A percentile compares a stretch with the other conserved stretches of the same genome.
Evolutionary conservation across 495 filamentous ascomycete genomes (phyloP).

Genomic region (Tuber brumale): DNA sequence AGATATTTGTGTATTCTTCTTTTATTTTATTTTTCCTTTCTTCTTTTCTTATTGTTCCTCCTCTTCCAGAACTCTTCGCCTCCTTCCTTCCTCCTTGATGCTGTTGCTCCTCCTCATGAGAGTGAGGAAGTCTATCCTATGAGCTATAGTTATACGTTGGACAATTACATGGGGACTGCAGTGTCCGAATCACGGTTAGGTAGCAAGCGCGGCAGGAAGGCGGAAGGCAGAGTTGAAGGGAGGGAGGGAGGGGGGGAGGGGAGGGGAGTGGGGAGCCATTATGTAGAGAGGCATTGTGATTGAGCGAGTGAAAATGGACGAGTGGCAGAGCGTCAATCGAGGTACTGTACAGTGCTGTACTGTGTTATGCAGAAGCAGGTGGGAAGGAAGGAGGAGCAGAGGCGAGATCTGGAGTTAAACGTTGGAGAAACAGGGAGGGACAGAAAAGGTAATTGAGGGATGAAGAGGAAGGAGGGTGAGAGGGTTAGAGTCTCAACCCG

Average conservation of each 20-base stretch:
- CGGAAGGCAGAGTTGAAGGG: background rate
- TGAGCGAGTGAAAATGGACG: background rate
- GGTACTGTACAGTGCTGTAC: background rate
- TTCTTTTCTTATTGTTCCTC: background rate
- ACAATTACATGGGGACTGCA: background rate
- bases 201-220: conserved; percentile 1
- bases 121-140: background rate
- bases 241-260: background rate
- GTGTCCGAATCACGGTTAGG: background rate
- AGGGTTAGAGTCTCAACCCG: background rate
- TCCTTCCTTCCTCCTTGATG: background rate
- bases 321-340: background rate
- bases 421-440: background rate
- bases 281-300: background rate
- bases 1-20: background rate
- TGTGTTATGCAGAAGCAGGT: background rate
- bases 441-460: background rate
- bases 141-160: background rate
- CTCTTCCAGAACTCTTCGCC: background rate
- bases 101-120: background rate
- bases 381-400: background rate
- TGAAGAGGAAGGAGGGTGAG: background rate
- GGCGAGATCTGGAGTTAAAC: conserved; percentile 1
- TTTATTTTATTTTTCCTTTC: background rate
- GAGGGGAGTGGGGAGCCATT: background rate